These are phyloP conservation scores for Blastobotrys chiropterorum DNA, from an alignment of 805 yeast species.

Conservation along the genomic window DNA sequence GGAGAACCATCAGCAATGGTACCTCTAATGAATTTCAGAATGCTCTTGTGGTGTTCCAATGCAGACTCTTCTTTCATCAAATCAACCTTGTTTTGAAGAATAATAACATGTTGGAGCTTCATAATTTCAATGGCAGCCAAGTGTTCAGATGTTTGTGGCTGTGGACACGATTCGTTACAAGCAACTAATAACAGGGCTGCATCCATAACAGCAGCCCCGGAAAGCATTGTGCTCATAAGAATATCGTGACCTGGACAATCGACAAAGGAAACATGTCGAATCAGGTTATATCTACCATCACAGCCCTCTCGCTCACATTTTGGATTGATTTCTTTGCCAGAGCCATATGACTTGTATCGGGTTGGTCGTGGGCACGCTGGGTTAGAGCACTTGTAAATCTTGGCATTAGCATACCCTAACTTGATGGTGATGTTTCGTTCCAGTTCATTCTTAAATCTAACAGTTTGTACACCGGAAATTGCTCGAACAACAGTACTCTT, in stretches of 20 bases:
- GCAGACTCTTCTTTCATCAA: constrained; percentile 97
- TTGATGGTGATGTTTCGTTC: constrained; percentile 99
- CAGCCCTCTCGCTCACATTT: constrained; percentile 86
- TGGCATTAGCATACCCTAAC: constrained; percentile 98
- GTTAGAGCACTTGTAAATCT: constrained; percentile 88
- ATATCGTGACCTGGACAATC: constrained; percentile 99
- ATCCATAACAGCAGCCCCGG: constrained; percentile 99
- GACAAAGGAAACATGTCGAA: constrained; percentile 96
- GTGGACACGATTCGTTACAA: constrained; percentile 99
- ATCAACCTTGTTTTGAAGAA: constrained; percentile 96
- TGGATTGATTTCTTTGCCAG: constrained; percentile 92
- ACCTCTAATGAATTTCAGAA: constrained; percentile 88
- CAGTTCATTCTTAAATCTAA: constrained; percentile 96
- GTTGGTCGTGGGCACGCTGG: constrained; percentile 87
- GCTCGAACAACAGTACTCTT: constrained; percentile 86
- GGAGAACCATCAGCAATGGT: constrained; percentile 99
- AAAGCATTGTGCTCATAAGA: constrained; percentile 99
- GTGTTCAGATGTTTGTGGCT: constrained; percentile 99
- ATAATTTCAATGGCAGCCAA: constrained; percentile 98
- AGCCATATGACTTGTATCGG: constrained; percentile 88
- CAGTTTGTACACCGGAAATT: constrained; percentile 98
- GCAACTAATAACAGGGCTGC: constrained; percentile 95
- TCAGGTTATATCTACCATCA: constrained; percentile 78
- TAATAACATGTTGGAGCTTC: constrained; percentile 95
- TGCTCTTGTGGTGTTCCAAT: constrained; percentile 88